A percentile compares a stretch with the other conserved stretches of the same genome.
Conservation (phyloP, 352 stramenopile species). For the Pythium oligandrum region DNA sequence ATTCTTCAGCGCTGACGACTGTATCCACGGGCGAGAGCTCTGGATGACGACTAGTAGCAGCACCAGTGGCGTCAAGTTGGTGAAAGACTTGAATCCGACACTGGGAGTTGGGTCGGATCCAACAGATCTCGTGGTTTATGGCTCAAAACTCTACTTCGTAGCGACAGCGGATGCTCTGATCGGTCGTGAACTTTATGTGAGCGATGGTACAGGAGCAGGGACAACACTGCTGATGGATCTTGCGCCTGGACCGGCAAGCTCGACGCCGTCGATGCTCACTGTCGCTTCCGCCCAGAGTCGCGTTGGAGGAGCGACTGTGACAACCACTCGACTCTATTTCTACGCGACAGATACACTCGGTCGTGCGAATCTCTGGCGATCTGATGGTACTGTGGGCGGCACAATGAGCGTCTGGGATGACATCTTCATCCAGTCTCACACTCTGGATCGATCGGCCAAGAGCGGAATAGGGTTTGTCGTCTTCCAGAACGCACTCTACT, state of each 20-base stretch:
- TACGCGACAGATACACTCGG: slow-evolving; percentile 12
- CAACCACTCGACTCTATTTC: slow-evolving; percentile 23
- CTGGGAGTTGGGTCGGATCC: slow-evolving; percentile 29
- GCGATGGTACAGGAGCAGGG: slow-evolving; percentile 35
- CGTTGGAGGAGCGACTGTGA: too few species aligned
- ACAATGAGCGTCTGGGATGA: slow-evolving; percentile 22
- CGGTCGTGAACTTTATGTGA: slow-evolving; percentile 54
- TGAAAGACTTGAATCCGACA: slow-evolving; percentile 44
- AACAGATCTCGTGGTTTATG: slow-evolving; percentile 31
- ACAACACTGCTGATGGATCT: slow-evolving; percentile 39
- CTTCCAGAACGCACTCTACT: slow-evolving; percentile 21
- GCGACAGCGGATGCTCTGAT: slow-evolving; percentile 15
- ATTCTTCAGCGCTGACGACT: slow-evolving; percentile 70
- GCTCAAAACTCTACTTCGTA: slow-evolving; percentile 33
- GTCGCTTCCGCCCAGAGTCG: neutral
- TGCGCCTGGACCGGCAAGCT: slow-evolving; percentile 18
- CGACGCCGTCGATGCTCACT: slow-evolving; percentile 22
- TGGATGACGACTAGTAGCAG: slow-evolving; percentile 50
- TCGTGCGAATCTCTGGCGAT: slow-evolving; percentile 23
- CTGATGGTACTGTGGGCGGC: slow-evolving; percentile 20
- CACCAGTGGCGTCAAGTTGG: slow-evolving; percentile 27
- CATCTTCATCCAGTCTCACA: slow-evolving; percentile 14
- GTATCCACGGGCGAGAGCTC: slow-evolving; percentile 57
- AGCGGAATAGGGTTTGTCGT: slow-evolving; percentile 6
- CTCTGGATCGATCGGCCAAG: neutral